Evolutionary conservation across 352 stramenopile species (phyloP).

Genomic region (Pythium dissotocum): DNA sequence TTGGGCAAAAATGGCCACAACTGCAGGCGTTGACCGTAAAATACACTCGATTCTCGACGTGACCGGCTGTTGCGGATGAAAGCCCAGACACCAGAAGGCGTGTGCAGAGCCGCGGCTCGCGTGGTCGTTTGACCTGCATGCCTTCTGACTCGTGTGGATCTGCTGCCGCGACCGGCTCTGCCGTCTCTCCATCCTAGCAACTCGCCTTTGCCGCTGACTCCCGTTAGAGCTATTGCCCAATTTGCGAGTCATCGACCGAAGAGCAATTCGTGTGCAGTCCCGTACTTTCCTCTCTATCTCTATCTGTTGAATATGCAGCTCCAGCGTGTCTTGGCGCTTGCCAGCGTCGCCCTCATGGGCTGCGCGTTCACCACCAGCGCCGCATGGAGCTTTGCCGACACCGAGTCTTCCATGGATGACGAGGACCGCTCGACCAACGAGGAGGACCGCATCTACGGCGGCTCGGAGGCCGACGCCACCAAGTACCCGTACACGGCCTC

Average conservation of each 20-base stretch:
- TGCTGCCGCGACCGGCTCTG: constrained; percentile 1
- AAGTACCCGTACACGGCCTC: constrained; percentile 61
- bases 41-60: not conserved
- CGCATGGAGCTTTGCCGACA: constrained; percentile 16
- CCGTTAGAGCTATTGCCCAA: not conserved
- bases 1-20: not conserved
- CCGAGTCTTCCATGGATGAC: not conserved
- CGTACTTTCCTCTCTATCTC: not conserved
- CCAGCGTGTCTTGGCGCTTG: constrained; percentile 21
- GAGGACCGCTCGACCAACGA: constrained; percentile 13
- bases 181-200: not conserved
- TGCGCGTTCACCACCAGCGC: constrained; percentile 7
- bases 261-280: not conserved
- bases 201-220: constrained; percentile 1
- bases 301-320: constrained; percentile 20
- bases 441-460: constrained; percentile 55
- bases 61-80: not conserved
- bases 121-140: not conserved
- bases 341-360: constrained; percentile 14
- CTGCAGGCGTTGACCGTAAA: not conserved
- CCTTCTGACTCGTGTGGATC: constrained; percentile 2
- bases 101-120: not conserved
- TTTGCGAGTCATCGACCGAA: not conserved
- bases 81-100: not conserved
- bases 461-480: constrained; percentile 49